Base-by-base conservation (phyloP, 164 flowering plant genomes). In the Vitis amurensis region DNA sequence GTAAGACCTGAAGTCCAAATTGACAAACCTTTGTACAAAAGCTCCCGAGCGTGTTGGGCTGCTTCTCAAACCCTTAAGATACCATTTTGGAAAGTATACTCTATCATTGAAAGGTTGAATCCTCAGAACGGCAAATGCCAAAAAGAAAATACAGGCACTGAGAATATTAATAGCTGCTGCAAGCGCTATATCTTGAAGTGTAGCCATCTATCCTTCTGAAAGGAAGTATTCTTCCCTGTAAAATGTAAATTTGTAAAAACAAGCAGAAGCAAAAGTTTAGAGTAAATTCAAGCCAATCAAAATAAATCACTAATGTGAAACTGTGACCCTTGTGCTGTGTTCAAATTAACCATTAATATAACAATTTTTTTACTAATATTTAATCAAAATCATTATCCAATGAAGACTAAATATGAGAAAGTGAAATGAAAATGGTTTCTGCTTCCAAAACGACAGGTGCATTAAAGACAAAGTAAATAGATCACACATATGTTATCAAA, bases 11-110 rank as follows among this genome's bases (percentile, higher is more conserved):
- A 71, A 83, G 70, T 89, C 91, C 76, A 87, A 64, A 79, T 89
- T 89, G 62, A 89, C 87, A 80, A 89, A 75, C 65, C 71, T 84
- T 50, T 73, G 17, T 3, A 86, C 82, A 66, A 77, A 77, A 0
- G 85, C 85, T 7, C 89, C 91, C 0, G 85, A 70, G 27, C 58
- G 77, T 9, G 70, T 11, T 0, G 94, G 91, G 61, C 85, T 82
- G 69, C 64, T 77, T 72, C 94, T 79, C 61, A 89, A 74, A 44
- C 91, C 89, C 78, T 80, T 86, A 8, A 87, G 74, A 63, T 89
- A 89, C 94, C 94, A 89, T 78, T 88, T 88, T 3, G 92, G 85
- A 55, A 87, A 88, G 71, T 88, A 88, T 1, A 88, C 89, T 71
- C 92, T 76, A 57, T 89, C 93, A 60, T 89, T 89, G 68, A 89